Evolutionary conservation across 2,329 filamentous ascomycete species (phyloP).

Genomic region (Parascedosporium putredinis): DNA sequence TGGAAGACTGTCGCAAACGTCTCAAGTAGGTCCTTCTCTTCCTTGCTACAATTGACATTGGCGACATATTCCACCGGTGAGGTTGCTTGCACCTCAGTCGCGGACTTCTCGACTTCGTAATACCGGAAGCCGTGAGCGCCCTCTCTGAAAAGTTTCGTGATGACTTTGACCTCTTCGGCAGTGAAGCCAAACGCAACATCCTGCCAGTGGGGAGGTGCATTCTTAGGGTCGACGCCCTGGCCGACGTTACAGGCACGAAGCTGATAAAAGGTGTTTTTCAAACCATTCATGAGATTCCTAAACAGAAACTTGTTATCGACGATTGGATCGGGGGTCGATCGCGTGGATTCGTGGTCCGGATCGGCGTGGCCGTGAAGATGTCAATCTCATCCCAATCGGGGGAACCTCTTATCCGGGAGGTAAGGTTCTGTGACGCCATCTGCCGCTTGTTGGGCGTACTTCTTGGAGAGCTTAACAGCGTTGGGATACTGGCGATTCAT

Average conservation of each 20-base stretch:
- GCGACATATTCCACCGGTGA: conserved; percentile 87
- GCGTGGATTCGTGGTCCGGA: conserved; percentile 77
- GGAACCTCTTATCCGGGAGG: conserved; percentile 67
- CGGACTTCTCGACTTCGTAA: conserved; percentile 77
- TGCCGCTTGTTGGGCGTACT: conserved; percentile 60
- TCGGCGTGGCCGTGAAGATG: conserved; percentile 91
- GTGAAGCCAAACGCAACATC: conserved; percentile 96
- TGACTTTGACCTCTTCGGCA: conserved; percentile 90
- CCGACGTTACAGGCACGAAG: conserved; percentile 78
- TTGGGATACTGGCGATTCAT: conserved; percentile 98
- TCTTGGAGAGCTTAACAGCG: conserved; percentile 81
- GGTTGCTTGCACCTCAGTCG: conserved; percentile 24
- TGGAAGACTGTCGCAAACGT: conserved; percentile 98
- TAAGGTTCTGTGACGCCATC: conserved; percentile 60
- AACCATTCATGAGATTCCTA: conserved; percentile 86
- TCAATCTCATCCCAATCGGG: conserved; percentile 98
- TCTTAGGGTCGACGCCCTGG: conserved; percentile 59
- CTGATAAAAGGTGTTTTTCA: conserved; percentile 96
- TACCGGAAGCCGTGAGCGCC: conserved; percentile 95
- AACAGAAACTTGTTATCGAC: conserved; percentile 97
- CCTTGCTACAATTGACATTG: conserved; percentile 84
- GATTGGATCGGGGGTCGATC: conserved; percentile 83
- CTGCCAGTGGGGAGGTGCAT: conserved; percentile 81
- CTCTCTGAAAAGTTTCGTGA: conserved; percentile 95
- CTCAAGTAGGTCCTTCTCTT: conserved; percentile 95